Conservation (phyloP, 192 early-diverging fungal species). For the Geranomyces variabilis region DNA sequence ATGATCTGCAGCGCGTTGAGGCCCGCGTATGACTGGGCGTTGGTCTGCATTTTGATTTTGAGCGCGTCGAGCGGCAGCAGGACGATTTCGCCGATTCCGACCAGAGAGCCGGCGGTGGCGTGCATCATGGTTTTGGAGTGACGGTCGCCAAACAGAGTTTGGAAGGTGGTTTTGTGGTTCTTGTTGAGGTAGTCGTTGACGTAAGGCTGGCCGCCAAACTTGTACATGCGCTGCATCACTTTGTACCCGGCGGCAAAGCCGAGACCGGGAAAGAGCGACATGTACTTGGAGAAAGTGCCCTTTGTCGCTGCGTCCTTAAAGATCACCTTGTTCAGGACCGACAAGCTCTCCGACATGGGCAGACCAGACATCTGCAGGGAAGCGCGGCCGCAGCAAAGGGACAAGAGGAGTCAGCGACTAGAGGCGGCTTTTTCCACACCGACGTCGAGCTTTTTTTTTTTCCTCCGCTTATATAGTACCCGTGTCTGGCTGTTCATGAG, state of each 20-base stretch:
- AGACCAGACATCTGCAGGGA: conserved; percentile 60
- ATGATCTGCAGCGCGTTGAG: conserved; percentile 80
- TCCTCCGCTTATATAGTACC: no score
- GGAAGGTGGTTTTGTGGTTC: conserved; percentile 78
- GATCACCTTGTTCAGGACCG: conserved; percentile 79
- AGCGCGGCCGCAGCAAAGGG: not conserved
- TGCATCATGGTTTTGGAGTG: conserved; percentile 96
- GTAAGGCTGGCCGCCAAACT: conserved; percentile 97
- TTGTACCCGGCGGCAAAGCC: conserved; percentile 99
- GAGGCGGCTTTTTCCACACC: no score
- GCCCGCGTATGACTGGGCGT: conserved; percentile 84
- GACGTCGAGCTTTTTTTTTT: not conserved
- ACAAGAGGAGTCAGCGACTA: not conserved
- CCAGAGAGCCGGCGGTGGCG: conserved; percentile 86
- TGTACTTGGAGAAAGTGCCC: conserved; percentile 78
- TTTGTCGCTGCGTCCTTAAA: conserved; percentile 85
- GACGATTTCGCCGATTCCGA: conserved; percentile 97
- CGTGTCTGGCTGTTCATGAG: conserved; percentile 93
- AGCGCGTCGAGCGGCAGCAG: conserved; percentile 95
- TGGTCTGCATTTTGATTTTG: conserved; percentile 98
- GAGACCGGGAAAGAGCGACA: conserved; percentile 95
- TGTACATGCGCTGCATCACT: conserved; percentile 95
- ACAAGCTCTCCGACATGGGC: conserved; percentile 63
- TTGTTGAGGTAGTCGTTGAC: conserved; percentile 90
- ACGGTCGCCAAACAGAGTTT: conserved; percentile 85